Percentiles rank a stretch among this genome's conserved stretches.
phyloP scores from a whole-genome alignment of 805 yeast genomes.

The Torulaspora franciscae region DNA sequence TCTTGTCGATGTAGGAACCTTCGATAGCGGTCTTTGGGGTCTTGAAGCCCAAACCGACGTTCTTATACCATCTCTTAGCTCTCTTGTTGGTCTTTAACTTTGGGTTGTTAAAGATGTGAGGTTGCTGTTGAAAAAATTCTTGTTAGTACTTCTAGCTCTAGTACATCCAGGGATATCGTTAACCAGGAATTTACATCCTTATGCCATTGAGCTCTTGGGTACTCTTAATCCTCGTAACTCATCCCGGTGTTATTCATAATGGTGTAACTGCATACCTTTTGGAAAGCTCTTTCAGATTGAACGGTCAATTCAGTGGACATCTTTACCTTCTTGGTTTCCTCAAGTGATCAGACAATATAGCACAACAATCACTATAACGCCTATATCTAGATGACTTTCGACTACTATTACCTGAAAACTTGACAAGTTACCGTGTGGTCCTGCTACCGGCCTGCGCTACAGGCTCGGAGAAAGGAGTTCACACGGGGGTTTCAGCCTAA shows the following conservation, averaged over 20 bases:
- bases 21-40: constrained; percentile 98
- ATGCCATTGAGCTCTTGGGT: not conserved
- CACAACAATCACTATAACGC: constrained; percentile 1
- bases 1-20: constrained; percentile 99
- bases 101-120: constrained; percentile 99
- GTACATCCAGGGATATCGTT: not conserved
- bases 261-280: constrained; percentile 70
- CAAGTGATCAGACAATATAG: constrained; percentile 6
- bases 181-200: not conserved
- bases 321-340: constrained; percentile 39
- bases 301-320: constrained; percentile 99
- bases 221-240: not conserved
- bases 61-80: constrained; percentile 99
- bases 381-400: constrained; percentile 4
- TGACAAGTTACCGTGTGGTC: constrained; percentile 3
- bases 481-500: not conserved
- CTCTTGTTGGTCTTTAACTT: constrained; percentile 97
- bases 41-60: constrained; percentile 99
- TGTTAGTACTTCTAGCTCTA: constrained; percentile 37
- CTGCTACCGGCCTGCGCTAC: not conserved
- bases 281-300: constrained; percentile 99
- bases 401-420: constrained; percentile 12
- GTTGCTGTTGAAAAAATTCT: constrained; percentile 61
- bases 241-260: not conserved
- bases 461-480: not conserved